phyloP scores from a whole-genome alignment of 2,329 filamentous ascomycete species.

The Nothomitra cinnamomea region DNA sequence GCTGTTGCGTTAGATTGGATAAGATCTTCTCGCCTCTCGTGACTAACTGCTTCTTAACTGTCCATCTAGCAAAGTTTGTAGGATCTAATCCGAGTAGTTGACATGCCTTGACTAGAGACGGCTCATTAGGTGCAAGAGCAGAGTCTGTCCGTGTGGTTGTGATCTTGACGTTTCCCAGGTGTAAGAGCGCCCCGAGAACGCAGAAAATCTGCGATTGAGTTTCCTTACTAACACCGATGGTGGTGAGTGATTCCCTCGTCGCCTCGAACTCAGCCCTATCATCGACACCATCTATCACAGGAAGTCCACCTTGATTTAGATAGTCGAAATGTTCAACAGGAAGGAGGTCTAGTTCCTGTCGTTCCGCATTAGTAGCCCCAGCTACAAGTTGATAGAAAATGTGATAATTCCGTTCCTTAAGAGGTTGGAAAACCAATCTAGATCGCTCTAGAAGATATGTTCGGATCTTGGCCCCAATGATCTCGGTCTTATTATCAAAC shows the following conservation, averaged over 20 bases:
- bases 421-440: slow-evolving; percentile 86
- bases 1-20: slow-evolving; percentile 83
- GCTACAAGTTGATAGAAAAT: slow-evolving; percentile 97
- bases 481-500: slow-evolving; percentile 90
- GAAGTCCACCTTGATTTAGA: slow-evolving; percentile 84
- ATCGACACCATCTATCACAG: slow-evolving; percentile 83
- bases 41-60: slow-evolving; percentile 94
- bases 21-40: slow-evolving; percentile 96
- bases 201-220: slow-evolving; percentile 80
- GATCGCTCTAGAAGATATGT: slow-evolving; percentile 93
- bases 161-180: slow-evolving; percentile 94
- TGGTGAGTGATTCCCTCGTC: slow-evolving; percentile 69
- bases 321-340: slow-evolving; percentile 88
- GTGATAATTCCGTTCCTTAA: slow-evolving; percentile 97
- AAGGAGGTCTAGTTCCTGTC: slow-evolving; percentile 60
- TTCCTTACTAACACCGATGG: slow-evolving; percentile 61
- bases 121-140: slow-evolving; percentile 61
- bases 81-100: slow-evolving; percentile 75
- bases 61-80: slow-evolving; percentile 87
- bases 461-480: slow-evolving; percentile 93
- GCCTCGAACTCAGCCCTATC: slow-evolving; percentile 88
- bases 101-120: slow-evolving; percentile 66
- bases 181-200: slow-evolving; percentile 74
- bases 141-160: slow-evolving; percentile 79
- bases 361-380: slow-evolving; percentile 72